Conservation (phyloP, 2,329 filamentous ascomycete genomes). For the Penicillium sp. region DNA sequence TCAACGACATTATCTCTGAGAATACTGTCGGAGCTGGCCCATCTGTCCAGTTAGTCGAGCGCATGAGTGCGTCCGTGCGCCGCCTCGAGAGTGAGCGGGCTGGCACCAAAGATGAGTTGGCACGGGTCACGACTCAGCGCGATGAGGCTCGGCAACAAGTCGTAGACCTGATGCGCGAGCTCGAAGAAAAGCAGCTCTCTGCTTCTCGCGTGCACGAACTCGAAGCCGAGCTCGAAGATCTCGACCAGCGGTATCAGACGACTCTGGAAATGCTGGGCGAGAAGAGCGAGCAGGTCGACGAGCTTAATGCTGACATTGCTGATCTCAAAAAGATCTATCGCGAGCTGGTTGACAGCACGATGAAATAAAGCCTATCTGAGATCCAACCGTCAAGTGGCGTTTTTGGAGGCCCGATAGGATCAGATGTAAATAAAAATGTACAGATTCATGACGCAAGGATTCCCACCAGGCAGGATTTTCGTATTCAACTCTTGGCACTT, state of each 20-base stretch:
- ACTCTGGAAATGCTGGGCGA: constrained; percentile 94
- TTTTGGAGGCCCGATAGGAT: neutral
- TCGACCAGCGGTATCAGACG: constrained; percentile 81
- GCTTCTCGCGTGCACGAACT: constrained; percentile 63
- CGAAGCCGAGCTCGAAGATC: constrained; percentile 65
- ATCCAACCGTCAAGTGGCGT: neutral
- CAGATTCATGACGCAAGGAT: neutral
- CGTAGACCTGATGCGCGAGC: constrained; percentile 83
- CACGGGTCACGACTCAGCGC: constrained; percentile 76
- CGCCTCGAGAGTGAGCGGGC: constrained; percentile 91
- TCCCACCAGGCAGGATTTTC: neutral
- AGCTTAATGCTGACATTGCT: constrained; percentile 81
- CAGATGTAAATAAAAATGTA: constrained; percentile 9
- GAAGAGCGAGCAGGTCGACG: constrained; percentile 93
- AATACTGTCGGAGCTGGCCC: constrained; percentile 89
- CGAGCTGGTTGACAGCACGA: constrained; percentile 83
- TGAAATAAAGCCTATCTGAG: constrained; percentile 52
- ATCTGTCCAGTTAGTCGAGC: constrained; percentile 90
- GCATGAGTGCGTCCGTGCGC: constrained; percentile 91
- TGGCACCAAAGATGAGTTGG: constrained; percentile 81
- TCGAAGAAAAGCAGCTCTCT: constrained; percentile 67
- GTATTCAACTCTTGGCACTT: neutral
- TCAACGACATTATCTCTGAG: constrained; percentile 83
- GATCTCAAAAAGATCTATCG: constrained; percentile 97
- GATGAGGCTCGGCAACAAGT: constrained; percentile 92